Evolutionary conservation across 2,329 filamentous ascomycete genomes (phyloP).

Genomic region (Karstenula rhodostoma): DNA sequence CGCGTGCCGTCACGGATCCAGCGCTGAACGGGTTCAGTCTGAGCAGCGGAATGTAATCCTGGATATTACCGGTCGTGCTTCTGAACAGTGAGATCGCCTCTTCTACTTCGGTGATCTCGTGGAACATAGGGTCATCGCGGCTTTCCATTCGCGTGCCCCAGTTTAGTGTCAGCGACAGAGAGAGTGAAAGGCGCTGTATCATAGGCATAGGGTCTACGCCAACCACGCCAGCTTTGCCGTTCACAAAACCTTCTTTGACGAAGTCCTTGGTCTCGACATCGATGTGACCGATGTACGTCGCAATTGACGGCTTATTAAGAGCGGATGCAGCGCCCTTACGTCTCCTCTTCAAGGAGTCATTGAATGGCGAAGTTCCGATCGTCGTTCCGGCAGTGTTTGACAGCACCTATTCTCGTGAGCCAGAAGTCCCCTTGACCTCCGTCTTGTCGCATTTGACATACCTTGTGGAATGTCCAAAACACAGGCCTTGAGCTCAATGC

Average conservation of each 20-base stretch:
- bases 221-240: slow-evolving; percentile 63
- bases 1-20: slow-evolving; percentile 66
- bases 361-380: slow-evolving; percentile 73
- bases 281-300: slow-evolving; percentile 68
- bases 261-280: slow-evolving; percentile 71
- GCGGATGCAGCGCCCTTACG: slow-evolving; percentile 72
- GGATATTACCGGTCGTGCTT: slow-evolving; percentile 67
- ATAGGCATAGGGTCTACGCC: slow-evolving; percentile 72
- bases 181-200: slow-evolving; percentile 70
- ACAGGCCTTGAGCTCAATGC: slow-evolving; percentile 53
- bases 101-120: slow-evolving; percentile 70
- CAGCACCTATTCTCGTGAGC: slow-evolving; percentile 57
- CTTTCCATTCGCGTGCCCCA: slow-evolving; percentile 70
- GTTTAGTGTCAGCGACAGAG: slow-evolving; percentile 70
- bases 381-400: slow-evolving; percentile 73
- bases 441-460: slow-evolving; percentile 14
- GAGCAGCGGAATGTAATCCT: slow-evolving; percentile 68
- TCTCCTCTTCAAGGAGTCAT: slow-evolving; percentile 69
- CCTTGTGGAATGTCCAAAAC: slow-evolving; percentile 58
- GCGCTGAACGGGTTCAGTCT: slow-evolving; percentile 68
- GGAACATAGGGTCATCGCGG: slow-evolving; percentile 67
- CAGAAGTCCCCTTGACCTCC: neutral
- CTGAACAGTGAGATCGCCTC: slow-evolving; percentile 68
- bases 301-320: slow-evolving; percentile 70
- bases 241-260: slow-evolving; percentile 65